These are phyloP conservation scores for Colletotrichum echinochloae DNA, from an alignment of 2,329 filamentous ascomycete species.

Conservation along the genomic window DNA sequence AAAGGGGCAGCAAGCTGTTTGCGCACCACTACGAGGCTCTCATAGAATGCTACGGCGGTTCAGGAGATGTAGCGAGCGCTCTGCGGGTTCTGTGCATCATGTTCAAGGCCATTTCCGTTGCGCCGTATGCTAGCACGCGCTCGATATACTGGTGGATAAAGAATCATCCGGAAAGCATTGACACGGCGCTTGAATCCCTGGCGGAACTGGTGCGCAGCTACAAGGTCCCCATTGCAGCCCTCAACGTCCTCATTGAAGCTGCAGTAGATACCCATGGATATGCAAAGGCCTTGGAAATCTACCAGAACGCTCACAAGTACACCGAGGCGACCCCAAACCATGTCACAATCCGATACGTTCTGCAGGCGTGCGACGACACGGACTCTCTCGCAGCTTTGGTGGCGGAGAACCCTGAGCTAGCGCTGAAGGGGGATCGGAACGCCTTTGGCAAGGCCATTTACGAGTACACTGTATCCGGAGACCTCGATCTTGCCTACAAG, in stretches of 20 bases:
- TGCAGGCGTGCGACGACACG: conserved; percentile 46
- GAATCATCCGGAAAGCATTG: conserved; percentile 57
- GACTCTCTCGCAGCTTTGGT: conserved; percentile 46
- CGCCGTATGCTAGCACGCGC: conserved; percentile 71
- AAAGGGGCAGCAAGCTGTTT: conserved; percentile 67
- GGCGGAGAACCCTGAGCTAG: conserved; percentile 47
- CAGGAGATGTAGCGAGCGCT: conserved; percentile 72
- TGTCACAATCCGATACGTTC: conserved; percentile 47
- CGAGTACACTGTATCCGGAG: conserved; percentile 28
- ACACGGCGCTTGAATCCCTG: conserved; percentile 68
- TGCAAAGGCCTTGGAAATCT: conserved; percentile 50
- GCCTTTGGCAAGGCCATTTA: conserved; percentile 27
- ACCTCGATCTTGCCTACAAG: conserved; percentile 35
- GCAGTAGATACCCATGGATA: conserved; percentile 46
- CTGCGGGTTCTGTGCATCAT: conserved; percentile 81
- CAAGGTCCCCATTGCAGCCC: conserved; percentile 53
- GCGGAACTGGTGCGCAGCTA: conserved; percentile 58
- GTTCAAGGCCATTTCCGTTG: conserved; percentile 69
- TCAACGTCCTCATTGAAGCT: conserved; percentile 52
- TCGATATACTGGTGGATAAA: conserved; percentile 70
- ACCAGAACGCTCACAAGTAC: conserved; percentile 46
- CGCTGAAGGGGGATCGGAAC: conserved; percentile 35
- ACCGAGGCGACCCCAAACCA: conserved; percentile 46
- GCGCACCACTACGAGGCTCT: conserved; percentile 84
- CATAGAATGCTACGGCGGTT: conserved; percentile 74